phyloP scores from a whole-genome alignment of 495 filamentous ascomycete species.

The Xylaria castorea region DNA sequence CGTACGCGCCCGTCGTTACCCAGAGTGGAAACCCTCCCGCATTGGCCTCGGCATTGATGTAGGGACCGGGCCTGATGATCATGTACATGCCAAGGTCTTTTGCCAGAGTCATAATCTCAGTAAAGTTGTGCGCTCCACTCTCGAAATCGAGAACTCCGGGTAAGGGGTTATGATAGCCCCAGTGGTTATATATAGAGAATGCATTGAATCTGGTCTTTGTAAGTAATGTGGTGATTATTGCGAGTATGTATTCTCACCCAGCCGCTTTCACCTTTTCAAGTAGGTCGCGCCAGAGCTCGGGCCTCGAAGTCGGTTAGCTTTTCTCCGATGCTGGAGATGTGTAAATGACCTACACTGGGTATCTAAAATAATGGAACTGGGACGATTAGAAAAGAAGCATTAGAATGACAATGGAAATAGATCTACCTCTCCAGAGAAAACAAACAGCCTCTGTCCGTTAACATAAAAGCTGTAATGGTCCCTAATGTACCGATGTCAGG shows the following conservation, averaged over 20 bases:
- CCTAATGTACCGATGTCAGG: constrained; percentile 37
- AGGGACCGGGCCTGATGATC: constrained; percentile 64
- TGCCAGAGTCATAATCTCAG: constrained; percentile 61
- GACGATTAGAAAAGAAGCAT: background rate
- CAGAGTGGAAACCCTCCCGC: constrained; percentile 67
- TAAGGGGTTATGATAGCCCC: constrained; percentile 61
- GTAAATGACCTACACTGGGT: background rate
- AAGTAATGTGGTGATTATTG: background rate
- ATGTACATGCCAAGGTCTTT: constrained; percentile 64
- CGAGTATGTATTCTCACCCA: constrained; percentile 50
- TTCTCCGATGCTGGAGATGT: background rate
- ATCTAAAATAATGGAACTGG: constrained; percentile 16
- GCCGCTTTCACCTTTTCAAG: constrained; percentile 67
- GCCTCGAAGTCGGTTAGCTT: constrained; percentile 30
- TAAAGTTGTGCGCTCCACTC: constrained; percentile 60
- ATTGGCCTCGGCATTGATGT: constrained; percentile 65
- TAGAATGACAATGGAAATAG: background rate
- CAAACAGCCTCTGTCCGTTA: constrained; percentile 61
- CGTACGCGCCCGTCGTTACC: constrained; percentile 68
- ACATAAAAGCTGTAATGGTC: constrained; percentile 65
- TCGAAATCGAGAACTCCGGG: constrained; percentile 62
- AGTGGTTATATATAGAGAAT: constrained; percentile 62
- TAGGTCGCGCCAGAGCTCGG: constrained; percentile 66
- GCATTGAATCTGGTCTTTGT: constrained; percentile 48
- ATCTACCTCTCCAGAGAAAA: constrained; percentile 61